Evolutionary conservation across 768 basidiomycete genomes (phyloP).

Genomic region (Albatrellus ellisii): DNA sequence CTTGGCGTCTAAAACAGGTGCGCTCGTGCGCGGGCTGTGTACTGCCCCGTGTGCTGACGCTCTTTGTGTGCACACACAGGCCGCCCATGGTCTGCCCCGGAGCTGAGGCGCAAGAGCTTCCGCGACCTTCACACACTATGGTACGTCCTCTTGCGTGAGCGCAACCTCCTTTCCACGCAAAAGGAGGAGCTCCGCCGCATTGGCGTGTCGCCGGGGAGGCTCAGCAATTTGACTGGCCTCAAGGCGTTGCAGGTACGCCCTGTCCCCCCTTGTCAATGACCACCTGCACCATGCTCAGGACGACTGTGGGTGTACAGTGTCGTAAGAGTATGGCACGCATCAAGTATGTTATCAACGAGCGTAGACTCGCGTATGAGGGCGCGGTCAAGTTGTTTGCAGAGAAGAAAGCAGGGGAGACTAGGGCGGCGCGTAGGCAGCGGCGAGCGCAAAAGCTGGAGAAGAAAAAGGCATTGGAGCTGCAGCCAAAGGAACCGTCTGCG

Average conservation of each 20-base stretch:
- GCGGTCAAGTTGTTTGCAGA: slow-evolving; percentile 26
- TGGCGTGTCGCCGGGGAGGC: slow-evolving; percentile 23
- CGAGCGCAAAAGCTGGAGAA: neutral
- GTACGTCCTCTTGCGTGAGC: slow-evolving; percentile 83
- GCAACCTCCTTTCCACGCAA: slow-evolving; percentile 85
- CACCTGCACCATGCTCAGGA: neutral
- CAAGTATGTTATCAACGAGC: slow-evolving; percentile 85
- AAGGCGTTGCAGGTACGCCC: slow-evolving; percentile 10
- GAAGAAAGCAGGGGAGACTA: slow-evolving; percentile 1
- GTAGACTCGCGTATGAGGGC: slow-evolving; percentile 71
- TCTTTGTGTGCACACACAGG: slow-evolving; percentile 43
- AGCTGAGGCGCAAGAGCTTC: slow-evolving; percentile 85
- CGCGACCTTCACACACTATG: slow-evolving; percentile 89
- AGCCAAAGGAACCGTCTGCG: neutral
- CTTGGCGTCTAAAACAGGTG: slow-evolving; percentile 23
- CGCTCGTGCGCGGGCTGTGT: too few species aligned
- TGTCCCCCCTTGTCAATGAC: neutral
- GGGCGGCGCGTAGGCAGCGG: neutral
- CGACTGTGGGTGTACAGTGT: slow-evolving; percentile 33
- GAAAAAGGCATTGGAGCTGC: neutral
- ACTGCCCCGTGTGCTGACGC: slow-evolving; percentile 1
- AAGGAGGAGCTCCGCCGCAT: slow-evolving; percentile 56
- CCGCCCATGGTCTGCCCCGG: slow-evolving; percentile 75
- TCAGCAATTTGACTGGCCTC: neutral
- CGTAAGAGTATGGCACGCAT: slow-evolving; percentile 96